These are phyloP conservation scores for Rubia balearica DNA, from an alignment of 305 asterid genomes.

Conservation along the genomic window DNA sequence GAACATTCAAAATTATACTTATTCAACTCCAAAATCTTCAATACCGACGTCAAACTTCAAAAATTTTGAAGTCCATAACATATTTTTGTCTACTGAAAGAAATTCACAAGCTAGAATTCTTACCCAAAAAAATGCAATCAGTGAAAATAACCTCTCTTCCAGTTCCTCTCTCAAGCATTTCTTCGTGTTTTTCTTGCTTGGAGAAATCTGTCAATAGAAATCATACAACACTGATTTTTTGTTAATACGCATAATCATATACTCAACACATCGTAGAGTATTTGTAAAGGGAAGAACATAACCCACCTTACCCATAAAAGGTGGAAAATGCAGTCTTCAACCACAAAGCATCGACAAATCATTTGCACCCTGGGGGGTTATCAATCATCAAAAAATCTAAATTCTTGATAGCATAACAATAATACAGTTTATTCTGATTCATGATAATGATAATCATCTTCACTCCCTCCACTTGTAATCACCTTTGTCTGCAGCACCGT, in stretches of 20 bases:
- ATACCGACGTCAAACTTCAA: neutral
- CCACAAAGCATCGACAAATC: conserved; percentile 95
- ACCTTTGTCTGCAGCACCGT: conserved; percentile 91
- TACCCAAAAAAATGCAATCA: conserved; percentile 91
- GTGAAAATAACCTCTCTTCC: conserved; percentile 88
- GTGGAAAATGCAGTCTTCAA: conserved; percentile 96
- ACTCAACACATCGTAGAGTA: neutral
- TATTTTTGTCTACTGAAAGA: neutral
- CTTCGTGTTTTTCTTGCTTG: conserved; percentile 89
- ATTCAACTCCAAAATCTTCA: neutral
- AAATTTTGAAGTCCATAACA: neutral
- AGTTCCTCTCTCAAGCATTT: conserved; percentile 64
- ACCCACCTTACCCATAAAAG: conserved; percentile 99
- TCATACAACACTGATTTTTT: neutral
- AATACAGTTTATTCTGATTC: conserved; percentile 40
- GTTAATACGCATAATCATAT: neutral
- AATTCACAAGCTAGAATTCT: conserved; percentile 31
- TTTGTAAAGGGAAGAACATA: conserved; percentile 29
- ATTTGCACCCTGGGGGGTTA: conserved; percentile 95
- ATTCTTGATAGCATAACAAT: conserved; percentile 86
- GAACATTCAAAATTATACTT: neutral
- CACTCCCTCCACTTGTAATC: conserved; percentile 91
- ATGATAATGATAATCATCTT: conserved; percentile 71
- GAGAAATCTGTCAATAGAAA: conserved; percentile 49
- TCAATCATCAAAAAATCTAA: conserved; percentile 86